Evolutionary conservation across 768 basidiomycete species (phyloP).

Genomic region (Collybiopsis confluens): DNA sequence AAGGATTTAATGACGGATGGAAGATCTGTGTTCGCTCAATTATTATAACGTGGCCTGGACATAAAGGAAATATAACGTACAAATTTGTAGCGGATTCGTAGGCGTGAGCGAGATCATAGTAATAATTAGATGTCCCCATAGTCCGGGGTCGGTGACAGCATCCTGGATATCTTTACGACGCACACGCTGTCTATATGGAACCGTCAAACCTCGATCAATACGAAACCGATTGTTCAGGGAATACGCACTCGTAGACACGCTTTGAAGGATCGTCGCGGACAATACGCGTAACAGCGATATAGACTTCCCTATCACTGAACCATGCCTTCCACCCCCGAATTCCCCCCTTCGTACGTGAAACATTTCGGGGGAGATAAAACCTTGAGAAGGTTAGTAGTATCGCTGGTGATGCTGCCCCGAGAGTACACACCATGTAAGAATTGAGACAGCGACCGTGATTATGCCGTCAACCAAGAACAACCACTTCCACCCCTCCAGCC

Average conservation of each 20-base stretch:
- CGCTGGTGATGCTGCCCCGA: not conserved
- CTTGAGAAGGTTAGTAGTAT: constrained; percentile 12
- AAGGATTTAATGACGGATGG: constrained; percentile 36
- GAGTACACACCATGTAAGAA: constrained; percentile 25
- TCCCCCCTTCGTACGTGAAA: constrained; percentile 25
- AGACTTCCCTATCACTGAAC: constrained; percentile 29
- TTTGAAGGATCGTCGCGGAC: constrained; percentile 35
- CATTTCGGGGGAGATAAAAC: constrained; percentile 32
- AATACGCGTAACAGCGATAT: constrained; percentile 32
- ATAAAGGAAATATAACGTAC: constrained; percentile 18
- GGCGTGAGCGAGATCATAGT: constrained; percentile 32
- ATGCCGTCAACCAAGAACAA: constrained; percentile 35
- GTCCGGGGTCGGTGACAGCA: constrained; percentile 29
- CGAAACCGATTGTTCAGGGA: not conserved
- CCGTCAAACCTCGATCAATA: not conserved
- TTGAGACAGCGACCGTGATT: constrained; percentile 29
- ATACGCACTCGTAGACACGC: constrained; percentile 30
- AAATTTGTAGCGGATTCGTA: constrained; percentile 31
- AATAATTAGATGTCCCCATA: constrained; percentile 33
- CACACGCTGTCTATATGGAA: constrained; percentile 25
- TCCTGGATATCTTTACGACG: constrained; percentile 32
- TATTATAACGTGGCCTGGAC: not conserved
- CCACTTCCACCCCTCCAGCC: constrained; percentile 36
- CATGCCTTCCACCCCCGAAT: constrained; percentile 30
- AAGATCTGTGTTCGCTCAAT: constrained; percentile 24